Conservation (phyloP, 208 protist species). For the Trypanosomatidae sp. region DNA sequence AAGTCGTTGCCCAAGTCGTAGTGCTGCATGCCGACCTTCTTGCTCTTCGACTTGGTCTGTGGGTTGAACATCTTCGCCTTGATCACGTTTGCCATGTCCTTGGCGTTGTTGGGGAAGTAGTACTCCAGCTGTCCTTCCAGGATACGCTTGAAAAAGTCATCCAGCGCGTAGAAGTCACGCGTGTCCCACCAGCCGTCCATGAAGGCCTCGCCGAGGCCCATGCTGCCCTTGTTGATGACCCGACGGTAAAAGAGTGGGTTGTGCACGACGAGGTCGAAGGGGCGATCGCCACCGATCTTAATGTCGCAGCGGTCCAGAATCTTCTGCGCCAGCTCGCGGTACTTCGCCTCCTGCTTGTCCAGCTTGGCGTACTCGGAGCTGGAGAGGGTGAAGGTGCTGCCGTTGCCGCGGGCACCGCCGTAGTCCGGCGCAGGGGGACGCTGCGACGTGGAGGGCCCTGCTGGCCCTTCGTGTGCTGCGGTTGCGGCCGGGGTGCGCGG, state of each 20-base stretch:
- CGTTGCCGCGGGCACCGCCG: constrained; percentile 32
- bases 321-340: constrained; percentile 35
- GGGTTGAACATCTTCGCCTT: constrained; percentile 47
- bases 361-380: constrained; percentile 22
- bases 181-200: constrained; percentile 75
- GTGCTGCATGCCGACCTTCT: constrained; percentile 59
- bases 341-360: constrained; percentile 35
- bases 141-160: constrained; percentile 43
- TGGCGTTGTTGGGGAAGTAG: constrained; percentile 63
- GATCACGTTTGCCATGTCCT: constrained; percentile 44
- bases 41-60: constrained; percentile 52
- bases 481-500: too few relatives aligned
- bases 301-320: constrained; percentile 35
- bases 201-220: constrained; percentile 56
- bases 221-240: constrained; percentile 44
- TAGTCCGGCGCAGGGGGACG: background rate
- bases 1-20: constrained; percentile 82
- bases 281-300: constrained; percentile 35
- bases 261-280: constrained; percentile 52
- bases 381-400: constrained; percentile 28
- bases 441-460: background rate
- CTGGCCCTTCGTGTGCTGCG: too few relatives aligned
- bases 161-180: constrained; percentile 43
- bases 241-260: constrained; percentile 41
- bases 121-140: constrained; percentile 48